Conservation (phyloP, 2,329 filamentous ascomycete species). For the Neofusicoccum sp. region DNA sequence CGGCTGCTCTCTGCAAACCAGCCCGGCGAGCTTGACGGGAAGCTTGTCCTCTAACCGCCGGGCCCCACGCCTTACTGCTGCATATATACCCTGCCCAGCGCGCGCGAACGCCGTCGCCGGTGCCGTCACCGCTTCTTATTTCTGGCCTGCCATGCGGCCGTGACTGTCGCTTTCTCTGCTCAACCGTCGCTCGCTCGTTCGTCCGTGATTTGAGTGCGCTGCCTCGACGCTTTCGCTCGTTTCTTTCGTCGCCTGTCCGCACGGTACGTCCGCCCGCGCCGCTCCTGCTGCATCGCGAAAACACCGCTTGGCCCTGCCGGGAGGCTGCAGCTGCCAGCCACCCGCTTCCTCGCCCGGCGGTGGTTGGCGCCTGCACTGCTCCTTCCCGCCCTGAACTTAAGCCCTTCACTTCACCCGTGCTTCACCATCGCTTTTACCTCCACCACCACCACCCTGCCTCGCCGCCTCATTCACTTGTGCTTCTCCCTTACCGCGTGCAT, state of each 20-base stretch:
- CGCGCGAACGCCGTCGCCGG: background rate
- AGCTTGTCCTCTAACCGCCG: constrained; percentile 11
- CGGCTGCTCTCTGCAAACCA: background rate
- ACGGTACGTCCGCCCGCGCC: background rate
- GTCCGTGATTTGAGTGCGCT: background rate
- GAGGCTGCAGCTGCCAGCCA: constrained; percentile 12
- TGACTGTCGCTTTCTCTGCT: background rate
- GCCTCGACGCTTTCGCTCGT: background rate
- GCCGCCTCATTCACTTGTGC: background rate
- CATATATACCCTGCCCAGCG: background rate
- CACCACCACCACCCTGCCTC: background rate
- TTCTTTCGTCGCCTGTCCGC: background rate
- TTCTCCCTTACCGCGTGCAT: background rate
- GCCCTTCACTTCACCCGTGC: background rate
- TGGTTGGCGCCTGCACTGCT: background rate
- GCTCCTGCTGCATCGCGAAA: background rate
- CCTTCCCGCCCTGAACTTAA: background rate
- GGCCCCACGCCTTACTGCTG: background rate
- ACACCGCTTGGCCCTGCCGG: background rate
- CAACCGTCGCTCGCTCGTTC: background rate
- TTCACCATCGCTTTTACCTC: background rate
- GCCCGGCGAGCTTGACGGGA: constrained; percentile 2
- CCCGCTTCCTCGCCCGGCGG: background rate
- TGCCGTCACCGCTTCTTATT: background rate
- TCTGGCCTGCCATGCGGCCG: background rate